Percentiles rank a stretch among this genome's conserved stretches.
Conservation (phyloP, 768 basidiomycete species). For the Asterophora parasitica region DNA sequence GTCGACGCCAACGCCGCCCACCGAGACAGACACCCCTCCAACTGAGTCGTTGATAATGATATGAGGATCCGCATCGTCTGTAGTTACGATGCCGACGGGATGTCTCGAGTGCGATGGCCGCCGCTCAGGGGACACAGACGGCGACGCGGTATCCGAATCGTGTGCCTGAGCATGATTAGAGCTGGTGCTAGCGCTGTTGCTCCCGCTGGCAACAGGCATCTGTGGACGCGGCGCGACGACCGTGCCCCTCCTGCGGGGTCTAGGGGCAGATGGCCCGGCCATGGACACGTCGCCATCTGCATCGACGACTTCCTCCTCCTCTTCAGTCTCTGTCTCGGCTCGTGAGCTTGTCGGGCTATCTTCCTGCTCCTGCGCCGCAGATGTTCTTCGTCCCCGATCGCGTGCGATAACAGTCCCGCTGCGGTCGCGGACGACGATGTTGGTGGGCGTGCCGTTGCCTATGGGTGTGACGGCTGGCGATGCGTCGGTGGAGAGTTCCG, state of each 20-base stretch:
- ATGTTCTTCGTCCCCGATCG: too few relatives aligned
- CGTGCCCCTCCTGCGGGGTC: constrained; percentile 6
- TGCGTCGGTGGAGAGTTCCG: constrained; percentile 58
- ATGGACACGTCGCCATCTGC: constrained; percentile 48
- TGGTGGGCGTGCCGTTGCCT: constrained; percentile 55
- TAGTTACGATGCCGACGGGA: constrained; percentile 39
- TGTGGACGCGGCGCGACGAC: not conserved
- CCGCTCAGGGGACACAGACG: constrained; percentile 16
- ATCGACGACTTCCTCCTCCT: constrained; percentile 73
- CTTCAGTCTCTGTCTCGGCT: constrained; percentile 65
- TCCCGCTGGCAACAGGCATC: constrained; percentile 1
- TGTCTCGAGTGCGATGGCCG: constrained; percentile 16
- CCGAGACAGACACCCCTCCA: constrained; percentile 17
- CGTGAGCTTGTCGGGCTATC: constrained; percentile 31
- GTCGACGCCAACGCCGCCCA: constrained; percentile 14
- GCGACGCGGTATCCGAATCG: constrained; percentile 17
- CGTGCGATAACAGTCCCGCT: constrained; percentile 74
- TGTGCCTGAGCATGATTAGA: too few relatives aligned
- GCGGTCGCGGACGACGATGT: constrained; percentile 63
- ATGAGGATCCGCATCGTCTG: constrained; percentile 34
- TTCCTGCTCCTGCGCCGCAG: not conserved
- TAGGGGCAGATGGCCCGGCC: constrained; percentile 13
- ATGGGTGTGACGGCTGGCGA: constrained; percentile 57
- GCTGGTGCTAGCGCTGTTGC: too few relatives aligned
- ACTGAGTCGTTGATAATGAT: constrained; percentile 37